Evolutionary conservation across 352 stramenopile genomes (phyloP), one percentile per base, ranked within the genome.

Genomic region (Phytophthora cactorum): DNA sequence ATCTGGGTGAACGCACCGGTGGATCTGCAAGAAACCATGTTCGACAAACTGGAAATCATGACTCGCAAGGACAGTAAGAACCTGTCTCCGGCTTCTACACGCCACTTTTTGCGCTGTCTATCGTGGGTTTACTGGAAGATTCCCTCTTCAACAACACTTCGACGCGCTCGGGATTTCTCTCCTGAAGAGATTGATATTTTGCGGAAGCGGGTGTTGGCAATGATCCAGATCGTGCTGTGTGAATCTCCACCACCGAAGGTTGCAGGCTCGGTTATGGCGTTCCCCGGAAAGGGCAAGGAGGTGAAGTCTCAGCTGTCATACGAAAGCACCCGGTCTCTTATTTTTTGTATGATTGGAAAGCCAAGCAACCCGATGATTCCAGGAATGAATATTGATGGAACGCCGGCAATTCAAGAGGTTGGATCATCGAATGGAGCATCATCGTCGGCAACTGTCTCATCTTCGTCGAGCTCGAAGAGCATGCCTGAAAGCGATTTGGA

Each of bases 341-440:
- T 95, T 22, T 95, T 92, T 57, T 91, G 87, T 59, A 95, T 95
- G 87, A 91, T 95, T 52, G 85, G 87, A 6, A 95, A 95, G 47
- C 79, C 85, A 32, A 91, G 84, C 32, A 89, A 90, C 29, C 81
- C 82, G 12, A 90, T 89, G 79, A 76, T 87, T 15, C 77, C 78
- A 14, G 78, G 78, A 52, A 73, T 86, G 51, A 86, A 88, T 28
- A 81, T 85, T 46, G 84, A 92, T 64, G 84, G 81, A 36, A 88
- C 81, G 5, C 79, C 81, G 6, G 70, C 61, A 4, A 57, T 85
- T 10, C 79, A 88, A 52, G 84, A 88, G n/a, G 67, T 75, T 59
- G 78, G 79, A 29, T 46, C 68, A 4, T 58, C 72, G 31, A 77
- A 63, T 63, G 61, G 49, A 6, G 52, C 66, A n/a, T 81, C 78